These are phyloP conservation scores for Tetragonia tetragonoides DNA, from an alignment of 148 eudicot genomes.

Conservation along the genomic window DNA sequence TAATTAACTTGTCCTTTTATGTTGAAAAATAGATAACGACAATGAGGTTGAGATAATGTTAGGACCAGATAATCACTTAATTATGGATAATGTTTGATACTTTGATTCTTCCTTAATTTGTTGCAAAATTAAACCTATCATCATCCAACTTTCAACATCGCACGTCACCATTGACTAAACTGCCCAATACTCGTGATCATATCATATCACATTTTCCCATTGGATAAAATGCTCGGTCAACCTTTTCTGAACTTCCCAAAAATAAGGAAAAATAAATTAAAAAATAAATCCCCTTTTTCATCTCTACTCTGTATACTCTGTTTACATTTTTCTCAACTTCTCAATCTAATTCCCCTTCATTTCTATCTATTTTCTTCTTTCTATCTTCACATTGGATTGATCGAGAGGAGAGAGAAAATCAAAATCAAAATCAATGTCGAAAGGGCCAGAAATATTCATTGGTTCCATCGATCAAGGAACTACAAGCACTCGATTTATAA, in stretches of 20 bases:
- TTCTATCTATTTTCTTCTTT: neutral
- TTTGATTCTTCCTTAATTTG: too few relatives aligned
- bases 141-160: neutral
- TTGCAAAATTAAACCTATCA: too few relatives aligned
- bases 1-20: too few relatives aligned
- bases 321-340: neutral
- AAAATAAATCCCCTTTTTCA: neutral
- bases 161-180: neutral
- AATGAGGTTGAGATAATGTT: too few relatives aligned
- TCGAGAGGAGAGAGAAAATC: neutral
- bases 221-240: conserved; percentile 12
- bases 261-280: neutral
- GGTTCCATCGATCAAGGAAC: conserved; percentile 99
- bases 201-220: neutral
- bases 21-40: too few relatives aligned
- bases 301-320: neutral
- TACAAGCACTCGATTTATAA: conserved; percentile 87
- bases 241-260: conserved; percentile 4
- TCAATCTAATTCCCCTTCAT: neutral
- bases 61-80: too few relatives aligned
- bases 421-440: conserved; percentile 40
- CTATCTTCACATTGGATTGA: conserved; percentile 13
- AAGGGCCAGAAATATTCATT: conserved; percentile 38
- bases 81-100: too few relatives aligned
- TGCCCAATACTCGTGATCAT: neutral